Conservation (phyloP, 202 grass and related monocot genomes). For the Panicum virgatum region DNA sequence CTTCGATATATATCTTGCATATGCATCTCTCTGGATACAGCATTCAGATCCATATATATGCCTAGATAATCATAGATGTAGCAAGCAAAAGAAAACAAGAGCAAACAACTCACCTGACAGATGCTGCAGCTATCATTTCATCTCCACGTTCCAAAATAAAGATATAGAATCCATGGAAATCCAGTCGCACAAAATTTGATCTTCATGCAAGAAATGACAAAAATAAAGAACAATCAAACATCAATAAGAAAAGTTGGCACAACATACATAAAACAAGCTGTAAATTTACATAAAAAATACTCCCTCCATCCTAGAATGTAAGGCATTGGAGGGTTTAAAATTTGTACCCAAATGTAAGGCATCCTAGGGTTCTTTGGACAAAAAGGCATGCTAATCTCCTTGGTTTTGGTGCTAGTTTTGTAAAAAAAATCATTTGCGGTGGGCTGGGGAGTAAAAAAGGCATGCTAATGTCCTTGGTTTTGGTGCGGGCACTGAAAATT, state of each 20-base stretch:
- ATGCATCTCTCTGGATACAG: conserved; percentile 15
- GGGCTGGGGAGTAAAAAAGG: too few relatives aligned
- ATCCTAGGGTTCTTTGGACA: too few relatives aligned
- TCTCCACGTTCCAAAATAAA: conserved; percentile 81
- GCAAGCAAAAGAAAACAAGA: conserved; percentile 26
- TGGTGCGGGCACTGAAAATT: too few relatives aligned
- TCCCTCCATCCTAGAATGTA: too few relatives aligned
- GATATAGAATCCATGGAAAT: conserved; percentile 82
- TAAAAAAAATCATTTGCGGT: too few relatives aligned
- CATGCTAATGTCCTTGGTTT: too few relatives aligned
- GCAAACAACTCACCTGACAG: conserved; percentile 61
- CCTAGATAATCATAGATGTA: background rate
- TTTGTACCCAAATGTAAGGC: too few relatives aligned
- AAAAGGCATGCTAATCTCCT: too few relatives aligned
- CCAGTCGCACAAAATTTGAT: conserved; percentile 79
- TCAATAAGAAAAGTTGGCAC: conserved; percentile 8
- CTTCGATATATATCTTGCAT: background rate
- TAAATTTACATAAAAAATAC: conserved; percentile 21
- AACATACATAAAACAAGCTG: conserved; percentile 19
- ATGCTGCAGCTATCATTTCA: conserved; percentile 91
- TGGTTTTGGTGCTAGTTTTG: too few relatives aligned
- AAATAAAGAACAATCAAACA: conserved; percentile 24
- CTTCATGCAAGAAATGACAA: conserved; percentile 39
- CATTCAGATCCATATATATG: conserved; percentile 21
- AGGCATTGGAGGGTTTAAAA: too few relatives aligned